Conservation (phyloP, 2,329 filamentous ascomycete species). For the Clathrospora elynae region DNA sequence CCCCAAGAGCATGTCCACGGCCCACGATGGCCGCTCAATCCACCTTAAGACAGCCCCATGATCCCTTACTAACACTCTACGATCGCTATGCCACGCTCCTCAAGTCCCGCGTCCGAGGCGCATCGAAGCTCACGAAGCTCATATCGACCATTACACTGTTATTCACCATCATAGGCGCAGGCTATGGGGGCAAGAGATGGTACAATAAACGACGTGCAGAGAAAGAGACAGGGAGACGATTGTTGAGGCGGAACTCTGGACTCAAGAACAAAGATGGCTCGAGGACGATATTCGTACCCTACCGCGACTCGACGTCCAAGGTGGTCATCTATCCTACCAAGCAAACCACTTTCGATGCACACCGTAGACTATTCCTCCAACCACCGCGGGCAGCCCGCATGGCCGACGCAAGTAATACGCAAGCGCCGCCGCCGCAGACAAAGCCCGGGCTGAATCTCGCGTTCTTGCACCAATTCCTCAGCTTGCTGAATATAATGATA, state of each 20-base stretch:
- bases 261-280: slow-evolving; percentile 93
- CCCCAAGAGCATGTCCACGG: slow-evolving; percentile 33
- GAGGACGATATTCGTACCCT: slow-evolving; percentile 91
- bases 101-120: slow-evolving; percentile 61
- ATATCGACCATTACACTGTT: slow-evolving; percentile 76
- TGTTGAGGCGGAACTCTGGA: slow-evolving; percentile 90
- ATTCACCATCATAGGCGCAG: slow-evolving; percentile 76
- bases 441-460: slow-evolving; percentile 95
- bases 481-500: slow-evolving; percentile 96
- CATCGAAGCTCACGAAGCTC: slow-evolving; percentile 73
- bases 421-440: slow-evolving; percentile 83
- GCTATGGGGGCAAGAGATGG: slow-evolving; percentile 78
- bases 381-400: slow-evolving; percentile 83
- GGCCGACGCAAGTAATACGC: slow-evolving; percentile 64
- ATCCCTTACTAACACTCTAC: slow-evolving; percentile 54
- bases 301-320: slow-evolving; percentile 84
- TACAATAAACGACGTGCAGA: slow-evolving; percentile 76
- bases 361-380: slow-evolving; percentile 89
- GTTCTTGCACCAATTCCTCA: slow-evolving; percentile 95
- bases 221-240: slow-evolving; percentile 77
- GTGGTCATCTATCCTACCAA: slow-evolving; percentile 92
- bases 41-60: slow-evolving; percentile 63
- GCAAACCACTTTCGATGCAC: slow-evolving; percentile 92
- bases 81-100: slow-evolving; percentile 56
- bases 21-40: slow-evolving; percentile 82